phyloP scores from a whole-genome alignment of 2,329 filamentous ascomycete species.

The Aspergillus fumigatiaffinis region DNA sequence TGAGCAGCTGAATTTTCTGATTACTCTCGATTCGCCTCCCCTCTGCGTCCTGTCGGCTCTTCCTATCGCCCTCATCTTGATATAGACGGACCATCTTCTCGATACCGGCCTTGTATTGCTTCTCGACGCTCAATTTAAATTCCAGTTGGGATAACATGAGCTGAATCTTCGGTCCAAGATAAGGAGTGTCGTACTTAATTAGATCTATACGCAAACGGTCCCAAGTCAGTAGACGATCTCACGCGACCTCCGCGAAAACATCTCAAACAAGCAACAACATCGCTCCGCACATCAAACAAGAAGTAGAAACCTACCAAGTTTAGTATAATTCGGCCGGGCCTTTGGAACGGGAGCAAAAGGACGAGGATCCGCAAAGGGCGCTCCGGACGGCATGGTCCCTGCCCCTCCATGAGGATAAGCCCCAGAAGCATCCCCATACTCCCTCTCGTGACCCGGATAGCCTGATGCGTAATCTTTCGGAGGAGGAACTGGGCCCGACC shows the following conservation, averaged over 20 bases:
- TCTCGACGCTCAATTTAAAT: slow-evolving; percentile 98
- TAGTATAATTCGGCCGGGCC: slow-evolving; percentile 84
- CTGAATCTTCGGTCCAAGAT: slow-evolving; percentile 94
- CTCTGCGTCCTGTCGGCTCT: slow-evolving; percentile 90
- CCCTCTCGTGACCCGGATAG: slow-evolving; percentile 53
- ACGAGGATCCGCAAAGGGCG: slow-evolving; percentile 71
- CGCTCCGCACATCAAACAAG: neutral
- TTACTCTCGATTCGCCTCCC: slow-evolving; percentile 88
- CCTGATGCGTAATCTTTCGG: slow-evolving; percentile 64
- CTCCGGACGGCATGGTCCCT: slow-evolving; percentile 74
- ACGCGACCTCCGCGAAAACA: slow-evolving; percentile 1
- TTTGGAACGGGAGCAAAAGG: slow-evolving; percentile 67
- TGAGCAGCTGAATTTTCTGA: slow-evolving; percentile 93
- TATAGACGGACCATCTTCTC: slow-evolving; percentile 99
- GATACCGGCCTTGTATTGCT: slow-evolving; percentile 97
- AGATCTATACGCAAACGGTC: slow-evolving; percentile 59
- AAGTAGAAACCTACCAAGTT: slow-evolving; percentile 66
- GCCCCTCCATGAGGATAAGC: slow-evolving; percentile 59
- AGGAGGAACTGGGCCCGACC: slow-evolving; percentile 58
- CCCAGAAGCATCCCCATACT: slow-evolving; percentile 57
- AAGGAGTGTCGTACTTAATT: slow-evolving; percentile 96
- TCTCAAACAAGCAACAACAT: neutral
- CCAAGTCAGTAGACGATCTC: slow-evolving; percentile 13
- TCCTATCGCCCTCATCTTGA: slow-evolving; percentile 93
- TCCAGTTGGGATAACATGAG: slow-evolving; percentile 98